Evolutionary conservation across 129 eudicot genomes (phyloP), one percentile per base, ranked within the genome.

Genomic region (Daucus carota): DNA sequence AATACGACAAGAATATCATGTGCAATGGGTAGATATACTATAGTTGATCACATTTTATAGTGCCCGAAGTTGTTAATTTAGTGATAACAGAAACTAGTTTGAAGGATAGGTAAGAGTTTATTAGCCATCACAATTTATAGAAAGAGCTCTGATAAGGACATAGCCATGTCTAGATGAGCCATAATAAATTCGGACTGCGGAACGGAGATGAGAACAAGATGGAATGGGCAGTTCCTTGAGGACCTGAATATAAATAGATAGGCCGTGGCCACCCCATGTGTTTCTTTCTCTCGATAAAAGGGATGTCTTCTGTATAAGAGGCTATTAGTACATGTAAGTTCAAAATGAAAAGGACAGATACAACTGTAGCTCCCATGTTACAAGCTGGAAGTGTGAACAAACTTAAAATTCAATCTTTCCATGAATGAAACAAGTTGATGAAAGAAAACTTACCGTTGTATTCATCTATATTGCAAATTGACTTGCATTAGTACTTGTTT

Each of bases 261-360:
- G 52, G 28, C 45, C 6, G 75, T 85, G 82, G 76, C 83, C 66
- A 73, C 66, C 74, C 86, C 80, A 82, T 80, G 83, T 86, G 83
- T 68, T 73, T 73, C 43, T 32, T 70, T 77, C 70, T 77, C 86
- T 79, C 77, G 47, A 34, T 62, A 24, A 65, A 13, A 77, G 40
- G 40, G 74, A 73, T 77, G 73, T 76, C 69, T 24, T 44, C 74
- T 66, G 66, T 45, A 67, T 28, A 54, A 76, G 75, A 65, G 59
- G 42, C 42, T 65, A 70, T 47, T 18, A 29, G 34, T 33, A 31
- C 31, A 10, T 14, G 42, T 12, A 42, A 65, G 36, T 33, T 74
- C 80, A 82, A 34, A 43, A 29, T 47, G 82, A 75, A 75, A 82
- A 74, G 67, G 82, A 78, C 82, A 78, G 44, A 22, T 62, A 72